Conservation (phyloP, 345 rosid species). For the Heritiera littoralis region DNA sequence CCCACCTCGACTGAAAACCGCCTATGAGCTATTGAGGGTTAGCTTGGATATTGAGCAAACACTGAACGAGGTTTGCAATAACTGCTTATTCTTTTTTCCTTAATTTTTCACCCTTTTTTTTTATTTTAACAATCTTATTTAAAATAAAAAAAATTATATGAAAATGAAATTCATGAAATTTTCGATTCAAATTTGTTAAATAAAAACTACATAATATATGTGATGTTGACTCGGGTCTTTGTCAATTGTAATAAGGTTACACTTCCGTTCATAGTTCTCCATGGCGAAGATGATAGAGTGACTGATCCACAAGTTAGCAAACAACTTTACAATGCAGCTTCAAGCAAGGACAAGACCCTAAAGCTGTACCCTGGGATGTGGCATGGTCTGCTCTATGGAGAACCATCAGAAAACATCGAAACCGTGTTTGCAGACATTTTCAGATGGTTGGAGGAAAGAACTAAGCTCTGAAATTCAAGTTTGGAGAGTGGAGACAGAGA, state of each 20-base stretch:
- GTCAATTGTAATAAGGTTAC: constrained; percentile 40
- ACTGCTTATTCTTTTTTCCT: neutral
- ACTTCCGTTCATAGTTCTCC: constrained; percentile 74
- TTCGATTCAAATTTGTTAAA: neutral
- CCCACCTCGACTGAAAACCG: constrained; percentile 64
- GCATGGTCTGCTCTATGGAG: constrained; percentile 85
- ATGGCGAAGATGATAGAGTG: constrained; percentile 78
- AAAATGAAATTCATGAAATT: neutral
- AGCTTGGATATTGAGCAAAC: constrained; percentile 59
- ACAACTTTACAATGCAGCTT: constrained; percentile 44
- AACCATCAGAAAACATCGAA: constrained; percentile 50
- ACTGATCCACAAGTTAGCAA: constrained; percentile 57
- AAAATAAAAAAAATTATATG: neutral
- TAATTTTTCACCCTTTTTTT: neutral
- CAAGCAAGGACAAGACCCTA: constrained; percentile 70
- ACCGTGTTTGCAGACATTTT: constrained; percentile 67
- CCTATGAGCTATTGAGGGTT: constrained; percentile 50
- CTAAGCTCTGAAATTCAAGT: constrained; percentile 16
- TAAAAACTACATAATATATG: no score
- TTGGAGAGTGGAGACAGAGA: constrained; percentile 36
- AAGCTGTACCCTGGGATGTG: constrained; percentile 83
- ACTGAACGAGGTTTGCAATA: constrained; percentile 47
- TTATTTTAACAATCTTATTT: neutral
- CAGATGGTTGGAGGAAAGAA: constrained; percentile 59
- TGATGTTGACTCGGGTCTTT: neutral